Conservation (phyloP, 371 early-diverging fungal genomes). For the Syncephalis fuscata region DNA sequence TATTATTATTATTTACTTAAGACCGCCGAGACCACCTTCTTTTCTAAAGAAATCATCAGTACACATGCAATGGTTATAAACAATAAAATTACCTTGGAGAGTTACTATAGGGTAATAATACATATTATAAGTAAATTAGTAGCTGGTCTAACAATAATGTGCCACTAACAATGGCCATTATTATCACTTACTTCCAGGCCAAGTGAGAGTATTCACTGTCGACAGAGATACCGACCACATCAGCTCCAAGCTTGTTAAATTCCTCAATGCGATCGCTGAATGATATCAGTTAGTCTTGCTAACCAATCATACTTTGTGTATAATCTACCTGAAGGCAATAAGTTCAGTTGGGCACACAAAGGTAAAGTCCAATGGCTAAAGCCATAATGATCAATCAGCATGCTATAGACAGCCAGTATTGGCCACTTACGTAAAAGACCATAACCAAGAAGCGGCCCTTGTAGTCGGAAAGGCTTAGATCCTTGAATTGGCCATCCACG, state of each 20-base stretch:
- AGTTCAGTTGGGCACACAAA: conserved; percentile 85
- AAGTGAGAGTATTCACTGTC: conserved; percentile 38
- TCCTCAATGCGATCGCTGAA: conserved; percentile 28
- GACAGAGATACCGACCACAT: conserved; percentile 23
- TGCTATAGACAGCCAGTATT: too few species aligned
- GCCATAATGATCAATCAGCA: too few species aligned
- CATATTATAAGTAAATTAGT: background rate
- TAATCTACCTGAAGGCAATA: conserved; percentile 71
- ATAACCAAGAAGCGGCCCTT: conserved; percentile 12
- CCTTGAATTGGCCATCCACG: conserved; percentile 6
- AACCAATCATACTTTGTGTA: background rate
- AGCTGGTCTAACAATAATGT: background rate
- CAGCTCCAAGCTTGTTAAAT: conserved; percentile 35
- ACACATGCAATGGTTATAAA: too few species aligned
- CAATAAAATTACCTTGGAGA: too few species aligned
- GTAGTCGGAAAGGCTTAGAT: conserved; percentile 8
- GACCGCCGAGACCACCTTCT: conserved; percentile 84
- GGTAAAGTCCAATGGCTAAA: conserved; percentile 11
- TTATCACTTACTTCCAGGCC: conserved; percentile 33
- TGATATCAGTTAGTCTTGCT: background rate
- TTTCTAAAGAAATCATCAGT: conserved; percentile 39
- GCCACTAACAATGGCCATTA: background rate
- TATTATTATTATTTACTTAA: conserved; percentile 27
- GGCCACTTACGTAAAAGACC: conserved; percentile 10
- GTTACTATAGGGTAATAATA: too few species aligned